Percentiles rank a stretch among this genome's conserved stretches.
phyloP scores from a whole-genome alignment of 352 stramenopile species.

The Pythium plurisporium region DNA sequence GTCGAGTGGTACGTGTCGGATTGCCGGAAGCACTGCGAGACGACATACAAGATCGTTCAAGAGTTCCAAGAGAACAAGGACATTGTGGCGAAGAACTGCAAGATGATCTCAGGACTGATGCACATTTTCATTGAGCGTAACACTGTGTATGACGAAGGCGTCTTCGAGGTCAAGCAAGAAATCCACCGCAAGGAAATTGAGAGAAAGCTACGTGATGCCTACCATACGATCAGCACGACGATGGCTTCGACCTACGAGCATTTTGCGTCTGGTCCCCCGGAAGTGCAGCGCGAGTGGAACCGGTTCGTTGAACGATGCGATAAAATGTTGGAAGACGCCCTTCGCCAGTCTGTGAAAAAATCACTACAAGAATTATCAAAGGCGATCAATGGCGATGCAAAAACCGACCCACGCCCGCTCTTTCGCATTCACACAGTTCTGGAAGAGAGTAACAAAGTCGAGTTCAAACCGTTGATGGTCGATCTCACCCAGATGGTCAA shows the following conservation, averaged over 20 bases:
- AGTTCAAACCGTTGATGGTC: slow-evolving; percentile 93
- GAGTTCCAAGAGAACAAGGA: slow-evolving; percentile 90
- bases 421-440: slow-evolving; percentile 93
- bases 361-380: slow-evolving; percentile 92
- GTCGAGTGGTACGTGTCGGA: slow-evolving; percentile 91
- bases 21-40: slow-evolving; percentile 86
- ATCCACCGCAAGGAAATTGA: slow-evolving; percentile 85
- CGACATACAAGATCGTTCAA: slow-evolving; percentile 85
- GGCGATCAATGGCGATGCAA: slow-evolving; percentile 92
- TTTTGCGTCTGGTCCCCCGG: slow-evolving; percentile 83
- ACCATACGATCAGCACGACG: slow-evolving; percentile 83
- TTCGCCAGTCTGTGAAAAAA: slow-evolving; percentile 92
- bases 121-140: slow-evolving; percentile 94
- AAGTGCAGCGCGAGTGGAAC: slow-evolving; percentile 92
- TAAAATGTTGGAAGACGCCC: slow-evolving; percentile 86
- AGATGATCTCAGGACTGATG: slow-evolving; percentile 83
- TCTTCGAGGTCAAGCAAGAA: slow-evolving; percentile 91
- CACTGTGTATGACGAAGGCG: slow-evolving; percentile 90
- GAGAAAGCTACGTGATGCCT: slow-evolving; percentile 66
- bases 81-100: slow-evolving; percentile 84
- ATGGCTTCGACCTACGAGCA: slow-evolving; percentile 91
- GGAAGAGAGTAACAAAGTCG: slow-evolving; percentile 87
- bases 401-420: slow-evolving; percentile 87
- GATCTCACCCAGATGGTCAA: slow-evolving; percentile 94
- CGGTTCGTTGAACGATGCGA: slow-evolving; percentile 89